Evolutionary conservation across 2,329 filamentous ascomycete genomes (phyloP).

Genomic region (Cadophora sp.): DNA sequence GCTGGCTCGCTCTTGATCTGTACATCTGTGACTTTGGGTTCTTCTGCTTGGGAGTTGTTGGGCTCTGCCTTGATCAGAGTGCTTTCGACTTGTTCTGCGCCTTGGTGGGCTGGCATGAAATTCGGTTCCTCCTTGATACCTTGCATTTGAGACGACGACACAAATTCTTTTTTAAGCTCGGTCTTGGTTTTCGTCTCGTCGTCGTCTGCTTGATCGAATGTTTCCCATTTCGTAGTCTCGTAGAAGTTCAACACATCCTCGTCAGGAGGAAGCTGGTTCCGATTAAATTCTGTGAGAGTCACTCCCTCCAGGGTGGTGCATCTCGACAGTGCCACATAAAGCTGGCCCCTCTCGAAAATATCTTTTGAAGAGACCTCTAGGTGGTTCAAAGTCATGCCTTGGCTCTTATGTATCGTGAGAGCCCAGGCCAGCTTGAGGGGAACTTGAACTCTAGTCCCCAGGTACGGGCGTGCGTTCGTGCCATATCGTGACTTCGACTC

Average conservation of each 20-base stretch:
- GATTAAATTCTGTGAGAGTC: conserved; percentile 34
- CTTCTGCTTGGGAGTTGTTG: too few relatives aligned
- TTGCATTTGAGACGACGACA: too few relatives aligned
- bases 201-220: not conserved
- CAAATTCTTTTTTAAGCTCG: too few relatives aligned
- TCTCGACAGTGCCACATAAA: conserved; percentile 41
- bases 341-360: conserved; percentile 40
- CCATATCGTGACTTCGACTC: conserved; percentile 24
- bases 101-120: too few relatives aligned
- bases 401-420: conserved; percentile 94
- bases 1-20: too few relatives aligned
- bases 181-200: too few relatives aligned
- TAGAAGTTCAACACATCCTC: conserved; percentile 39
- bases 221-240: conserved; percentile 37
- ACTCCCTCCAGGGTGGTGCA: conserved; percentile 37
- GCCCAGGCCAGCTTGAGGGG: conserved; percentile 95
- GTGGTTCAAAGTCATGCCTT: conserved; percentile 74
- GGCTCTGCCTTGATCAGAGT: too few relatives aligned
- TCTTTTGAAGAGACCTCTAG: conserved; percentile 37
- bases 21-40: too few relatives aligned
- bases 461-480: conserved; percentile 25
- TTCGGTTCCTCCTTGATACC: too few relatives aligned
- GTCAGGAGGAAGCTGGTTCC: conserved; percentile 33
- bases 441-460: conserved; percentile 49
- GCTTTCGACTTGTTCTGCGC: too few relatives aligned